phyloP scores from a whole-genome alignment of 2,329 filamentous ascomycete genomes.

The Rutstroemia sp. region DNA sequence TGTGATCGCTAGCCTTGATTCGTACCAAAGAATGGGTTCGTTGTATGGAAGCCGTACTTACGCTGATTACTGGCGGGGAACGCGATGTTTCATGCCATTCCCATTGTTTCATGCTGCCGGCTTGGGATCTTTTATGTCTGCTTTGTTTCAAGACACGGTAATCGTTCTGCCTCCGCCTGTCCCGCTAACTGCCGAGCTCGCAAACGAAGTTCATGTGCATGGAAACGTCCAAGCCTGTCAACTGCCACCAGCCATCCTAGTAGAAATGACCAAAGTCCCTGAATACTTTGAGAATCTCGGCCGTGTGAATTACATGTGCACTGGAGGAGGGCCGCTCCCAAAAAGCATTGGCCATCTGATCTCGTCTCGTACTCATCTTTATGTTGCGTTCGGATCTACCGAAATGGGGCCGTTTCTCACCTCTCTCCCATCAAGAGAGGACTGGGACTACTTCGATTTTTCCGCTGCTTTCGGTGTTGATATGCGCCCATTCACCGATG shows the following conservation, averaged over 20 bases:
- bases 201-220: neutral
- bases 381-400: neutral
- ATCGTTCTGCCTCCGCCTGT: neutral
- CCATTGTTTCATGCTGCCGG: conserved; percentile 10
- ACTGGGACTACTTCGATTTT: conserved; percentile 6
- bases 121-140: neutral
- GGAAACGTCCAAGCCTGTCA: neutral
- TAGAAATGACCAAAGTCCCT: neutral
- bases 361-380: neutral
- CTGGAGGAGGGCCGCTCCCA: neutral
- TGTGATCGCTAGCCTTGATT: conserved; percentile 5
- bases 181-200: neutral
- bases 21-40: neutral
- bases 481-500: neutral
- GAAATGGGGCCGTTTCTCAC: neutral
- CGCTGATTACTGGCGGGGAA: neutral
- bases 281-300: neutral
- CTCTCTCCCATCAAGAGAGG: neutral
- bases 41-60: neutral
- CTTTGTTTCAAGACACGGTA: neutral
- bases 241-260: neutral
- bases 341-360: neutral
- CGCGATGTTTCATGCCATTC: neutral
- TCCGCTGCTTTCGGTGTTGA: neutral
- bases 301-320: neutral